Conservation (phyloP, 2,329 filamentous ascomycete species). For the Cryoendolithus antarcticus region DNA sequence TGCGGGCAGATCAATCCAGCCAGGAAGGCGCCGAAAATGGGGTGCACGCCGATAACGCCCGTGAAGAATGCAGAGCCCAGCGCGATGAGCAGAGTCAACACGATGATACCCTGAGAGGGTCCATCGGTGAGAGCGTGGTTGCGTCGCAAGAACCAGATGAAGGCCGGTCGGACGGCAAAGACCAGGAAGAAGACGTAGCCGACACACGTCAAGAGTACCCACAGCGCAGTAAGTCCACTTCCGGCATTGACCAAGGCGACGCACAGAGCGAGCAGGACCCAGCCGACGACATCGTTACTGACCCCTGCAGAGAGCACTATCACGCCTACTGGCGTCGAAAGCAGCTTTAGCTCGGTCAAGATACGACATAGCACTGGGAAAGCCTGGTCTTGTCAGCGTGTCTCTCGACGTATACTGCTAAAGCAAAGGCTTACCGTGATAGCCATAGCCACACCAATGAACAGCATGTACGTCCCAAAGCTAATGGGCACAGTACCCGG, state of each 20-base stretch:
- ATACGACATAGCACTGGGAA: slow-evolving; percentile 91
- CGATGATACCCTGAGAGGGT: slow-evolving; percentile 73
- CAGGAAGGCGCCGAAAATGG: slow-evolving; percentile 89
- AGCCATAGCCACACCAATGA: slow-evolving; percentile 84
- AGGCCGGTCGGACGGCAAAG: slow-evolving; percentile 58
- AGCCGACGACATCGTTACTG: slow-evolving; percentile 82
- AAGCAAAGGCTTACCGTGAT: slow-evolving; percentile 53
- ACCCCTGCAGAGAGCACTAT: slow-evolving; percentile 85
- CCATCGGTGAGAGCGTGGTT: slow-evolving; percentile 75
- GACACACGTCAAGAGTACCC: slow-evolving; percentile 62
- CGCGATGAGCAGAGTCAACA: slow-evolving; percentile 67
- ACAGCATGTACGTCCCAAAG: slow-evolving; percentile 56
- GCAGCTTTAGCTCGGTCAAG: slow-evolving; percentile 76
- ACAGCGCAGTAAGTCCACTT: slow-evolving; percentile 70
- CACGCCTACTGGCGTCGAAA: slow-evolving; percentile 71
- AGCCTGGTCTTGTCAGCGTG: slow-evolving; percentile 30
- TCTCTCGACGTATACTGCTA: too few species aligned
- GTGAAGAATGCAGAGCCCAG: slow-evolving; percentile 78
- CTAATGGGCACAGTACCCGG: slow-evolving; percentile 42
- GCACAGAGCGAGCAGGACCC: slow-evolving; percentile 85
- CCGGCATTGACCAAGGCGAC: slow-evolving; percentile 85
- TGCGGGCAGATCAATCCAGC: slow-evolving; percentile 83
- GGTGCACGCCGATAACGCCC: slow-evolving; percentile 78
- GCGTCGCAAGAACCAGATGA: slow-evolving; percentile 60
- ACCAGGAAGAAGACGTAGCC: slow-evolving; percentile 68